Conservation (phyloP, 1,139 yeast genomes). For the Protomyces lactucae-debilis region DNA sequence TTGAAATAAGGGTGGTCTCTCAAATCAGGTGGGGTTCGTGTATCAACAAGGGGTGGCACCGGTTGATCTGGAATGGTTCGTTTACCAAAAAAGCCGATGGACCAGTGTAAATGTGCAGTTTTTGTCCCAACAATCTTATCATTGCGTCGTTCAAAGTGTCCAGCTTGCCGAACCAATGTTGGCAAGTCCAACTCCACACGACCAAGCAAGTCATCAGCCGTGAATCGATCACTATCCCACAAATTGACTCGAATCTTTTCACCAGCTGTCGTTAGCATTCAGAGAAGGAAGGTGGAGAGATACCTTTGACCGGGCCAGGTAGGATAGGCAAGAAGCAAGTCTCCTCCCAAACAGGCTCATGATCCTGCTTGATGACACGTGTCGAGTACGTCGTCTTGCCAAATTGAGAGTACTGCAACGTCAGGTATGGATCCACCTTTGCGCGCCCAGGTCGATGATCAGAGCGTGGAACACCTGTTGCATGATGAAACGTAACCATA, state of each 20-base stretch:
- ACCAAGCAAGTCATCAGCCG: constrained; percentile 28
- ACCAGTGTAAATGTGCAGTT: constrained; percentile 19
- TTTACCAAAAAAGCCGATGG: constrained; percentile 25
- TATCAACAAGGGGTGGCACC: constrained; percentile 17
- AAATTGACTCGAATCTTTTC: constrained; percentile 25
- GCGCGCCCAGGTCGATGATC: constrained; percentile 25
- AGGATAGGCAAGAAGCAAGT: constrained; percentile 20
- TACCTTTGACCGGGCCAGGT: constrained; percentile 25
- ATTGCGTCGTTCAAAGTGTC: constrained; percentile 12
- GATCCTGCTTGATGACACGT: constrained; percentile 26
- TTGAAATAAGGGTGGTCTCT: constrained; percentile 23
- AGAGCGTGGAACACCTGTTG: constrained; percentile 20
- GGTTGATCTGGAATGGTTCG: neutral
- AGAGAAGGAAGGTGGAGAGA: neutral
- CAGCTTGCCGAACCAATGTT: constrained; percentile 17
- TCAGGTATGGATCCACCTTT: constrained; percentile 27
- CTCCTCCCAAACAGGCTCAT: constrained; percentile 28
- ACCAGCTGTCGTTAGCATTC: constrained; percentile 12
- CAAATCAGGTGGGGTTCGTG: constrained; percentile 15
- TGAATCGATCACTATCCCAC: constrained; percentile 29
- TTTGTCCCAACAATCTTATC: constrained; percentile 25
- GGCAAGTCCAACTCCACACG: constrained; percentile 25
- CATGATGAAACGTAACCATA: constrained; percentile 23
- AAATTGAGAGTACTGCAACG: constrained; percentile 23
- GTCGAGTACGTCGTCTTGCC: constrained; percentile 28